A percentile compares a stretch with the other conserved stretches of the same genome.
These are phyloP conservation scores for Yarrowia sp. DNA, from an alignment of 805 yeast species.

Conservation along the genomic window DNA sequence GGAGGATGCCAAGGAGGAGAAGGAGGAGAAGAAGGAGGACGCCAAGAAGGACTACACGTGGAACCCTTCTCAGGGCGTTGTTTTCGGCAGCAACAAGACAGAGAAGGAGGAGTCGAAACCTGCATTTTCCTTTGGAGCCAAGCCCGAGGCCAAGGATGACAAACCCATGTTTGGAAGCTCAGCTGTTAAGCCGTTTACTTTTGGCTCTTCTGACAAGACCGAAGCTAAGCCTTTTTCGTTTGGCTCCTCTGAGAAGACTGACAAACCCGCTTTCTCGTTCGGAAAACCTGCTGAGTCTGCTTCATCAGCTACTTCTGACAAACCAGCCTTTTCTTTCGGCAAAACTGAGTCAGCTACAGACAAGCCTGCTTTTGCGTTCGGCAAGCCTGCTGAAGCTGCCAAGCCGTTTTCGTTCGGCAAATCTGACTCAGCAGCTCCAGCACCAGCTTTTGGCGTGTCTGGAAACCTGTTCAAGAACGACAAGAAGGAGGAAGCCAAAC, in stretches of 20 bases:
- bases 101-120: slow-evolving; percentile 32
- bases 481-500: background rate
- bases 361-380: slow-evolving; percentile 30
- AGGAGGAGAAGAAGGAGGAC: background rate
- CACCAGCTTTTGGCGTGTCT: slow-evolving; percentile 9
- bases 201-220: background rate
- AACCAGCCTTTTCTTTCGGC: background rate
- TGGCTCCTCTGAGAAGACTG: background rate
- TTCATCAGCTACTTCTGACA: background rate
- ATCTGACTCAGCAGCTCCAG: background rate
- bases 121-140: slow-evolving; percentile 8
- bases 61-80: slow-evolving; percentile 38
- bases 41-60: slow-evolving; percentile 31
- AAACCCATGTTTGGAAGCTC: slow-evolving; percentile 6
- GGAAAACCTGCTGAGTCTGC: background rate
- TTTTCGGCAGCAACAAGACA: slow-evolving; percentile 30
- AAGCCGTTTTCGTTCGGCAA: slow-evolving; percentile 29
- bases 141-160: no score
- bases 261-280: background rate
- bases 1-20: background rate
- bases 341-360: background rate
- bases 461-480: slow-evolving; percentile 11
- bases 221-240: background rate
- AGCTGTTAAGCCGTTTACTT: background rate
- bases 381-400: slow-evolving; percentile 28